These are phyloP conservation scores for Scleromitrula shiraiana DNA, from an alignment of 2,329 filamentous ascomycete species.

Conservation along the genomic window DNA sequence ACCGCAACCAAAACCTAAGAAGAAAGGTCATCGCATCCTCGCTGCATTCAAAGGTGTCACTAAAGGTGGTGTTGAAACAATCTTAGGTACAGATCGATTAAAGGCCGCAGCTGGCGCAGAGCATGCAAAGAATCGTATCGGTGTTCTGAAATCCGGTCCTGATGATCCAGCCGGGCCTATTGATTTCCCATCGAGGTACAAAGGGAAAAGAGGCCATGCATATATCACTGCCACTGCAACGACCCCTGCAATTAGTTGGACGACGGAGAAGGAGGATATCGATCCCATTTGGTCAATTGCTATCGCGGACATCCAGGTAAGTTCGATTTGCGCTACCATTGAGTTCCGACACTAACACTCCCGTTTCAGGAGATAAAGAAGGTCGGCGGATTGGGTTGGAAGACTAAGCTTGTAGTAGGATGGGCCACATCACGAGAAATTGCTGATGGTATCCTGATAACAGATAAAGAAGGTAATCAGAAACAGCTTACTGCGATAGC, in stretches of 20 bases:
- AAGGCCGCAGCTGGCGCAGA: conserved; percentile 49
- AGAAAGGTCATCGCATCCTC: conserved; percentile 33
- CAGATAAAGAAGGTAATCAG: conserved; percentile 39
- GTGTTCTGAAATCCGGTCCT: conserved; percentile 48
- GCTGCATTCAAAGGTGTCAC: conserved; percentile 52
- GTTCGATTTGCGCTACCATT: not conserved
- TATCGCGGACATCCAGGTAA: conserved; percentile 52
- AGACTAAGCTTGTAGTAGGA: conserved; percentile 72
- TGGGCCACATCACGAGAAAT: conserved; percentile 70
- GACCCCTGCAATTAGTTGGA: conserved; percentile 52
- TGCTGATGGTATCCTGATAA: conserved; percentile 54
- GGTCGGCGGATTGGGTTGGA: conserved; percentile 76
- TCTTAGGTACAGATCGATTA: conserved; percentile 61
- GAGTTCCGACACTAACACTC: not conserved
- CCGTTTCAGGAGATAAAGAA: conserved; percentile 57
- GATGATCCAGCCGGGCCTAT: conserved; percentile 55
- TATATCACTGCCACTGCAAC: conserved; percentile 62
- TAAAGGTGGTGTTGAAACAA: conserved; percentile 64
- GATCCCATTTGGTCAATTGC: conserved; percentile 63
- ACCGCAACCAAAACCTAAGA: conserved; percentile 17
- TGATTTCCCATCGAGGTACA: conserved; percentile 65
- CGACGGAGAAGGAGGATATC: conserved; percentile 37
- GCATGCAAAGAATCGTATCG: conserved; percentile 62
- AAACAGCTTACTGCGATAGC: conserved; percentile 63
- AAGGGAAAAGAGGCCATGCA: conserved; percentile 63